Evolutionary conservation across 306 rosid species (phyloP).

Genomic region (Lathyrus oleraceus): DNA sequence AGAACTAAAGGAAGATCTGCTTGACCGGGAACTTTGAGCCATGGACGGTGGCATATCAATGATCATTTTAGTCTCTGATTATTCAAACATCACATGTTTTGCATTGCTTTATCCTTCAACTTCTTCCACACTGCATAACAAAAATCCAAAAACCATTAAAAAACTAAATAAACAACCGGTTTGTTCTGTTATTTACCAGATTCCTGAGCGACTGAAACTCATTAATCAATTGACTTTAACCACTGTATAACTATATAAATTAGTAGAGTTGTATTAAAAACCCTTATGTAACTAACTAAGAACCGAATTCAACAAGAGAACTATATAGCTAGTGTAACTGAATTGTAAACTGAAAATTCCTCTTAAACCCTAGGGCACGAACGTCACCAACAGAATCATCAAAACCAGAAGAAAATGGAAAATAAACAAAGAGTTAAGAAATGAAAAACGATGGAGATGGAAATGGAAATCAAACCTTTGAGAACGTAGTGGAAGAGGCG

Average conservation of each 20-base stretch:
- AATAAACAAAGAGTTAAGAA: conserved; percentile 19
- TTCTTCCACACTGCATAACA: conserved; percentile 33
- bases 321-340: conserved; percentile 1
- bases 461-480: conserved; percentile 33
- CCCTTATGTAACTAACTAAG: not conserved
- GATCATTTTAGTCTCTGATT: conserved; percentile 50
- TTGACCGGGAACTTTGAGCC: conserved; percentile 59
- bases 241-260: not conserved
- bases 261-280: not conserved
- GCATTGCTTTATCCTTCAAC: conserved; percentile 16
- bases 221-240: not conserved
- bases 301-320: conserved; percentile 16
- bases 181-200: too few species aligned
- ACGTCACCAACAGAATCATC: not conserved
- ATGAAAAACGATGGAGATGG: not conserved
- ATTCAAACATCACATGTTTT: conserved; percentile 21
- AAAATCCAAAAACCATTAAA: conserved; percentile 12
- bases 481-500: not conserved
- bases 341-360: conserved; percentile 14
- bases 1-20: conserved; percentile 65
- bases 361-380: conserved; percentile 1
- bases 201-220: not conserved
- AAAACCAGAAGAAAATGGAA: not conserved
- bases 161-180: not conserved
- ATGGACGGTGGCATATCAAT: conserved; percentile 59